Percentiles rank a stretch among this genome's conserved stretches.
phyloP scores from a whole-genome alignment of 495 filamentous ascomycete species.

The Recurvomyces mirabilis region DNA sequence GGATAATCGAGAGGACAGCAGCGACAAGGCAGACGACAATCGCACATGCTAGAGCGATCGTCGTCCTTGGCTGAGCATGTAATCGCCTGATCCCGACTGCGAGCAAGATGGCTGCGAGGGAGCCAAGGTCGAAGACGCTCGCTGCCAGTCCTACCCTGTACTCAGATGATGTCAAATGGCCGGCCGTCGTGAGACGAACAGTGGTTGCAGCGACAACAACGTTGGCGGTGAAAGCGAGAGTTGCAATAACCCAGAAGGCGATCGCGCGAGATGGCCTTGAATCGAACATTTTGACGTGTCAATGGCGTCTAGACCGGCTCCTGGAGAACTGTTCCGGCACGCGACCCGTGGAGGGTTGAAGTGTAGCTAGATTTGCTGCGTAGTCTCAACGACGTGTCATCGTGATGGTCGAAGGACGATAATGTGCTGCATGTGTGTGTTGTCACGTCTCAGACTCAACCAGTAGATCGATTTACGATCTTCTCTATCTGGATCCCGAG shows the following conservation, averaged over 20 bases:
- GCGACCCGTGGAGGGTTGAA: no score
- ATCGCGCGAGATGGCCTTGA: not conserved
- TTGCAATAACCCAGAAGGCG: conserved; percentile 4
- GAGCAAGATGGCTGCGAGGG: not conserved
- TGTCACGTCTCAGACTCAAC: not conserved
- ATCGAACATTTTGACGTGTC: conserved; percentile 3
- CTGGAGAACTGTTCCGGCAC: no score
- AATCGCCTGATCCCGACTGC: not conserved
- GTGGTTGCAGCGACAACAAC: not conserved
- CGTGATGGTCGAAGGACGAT: not conserved
- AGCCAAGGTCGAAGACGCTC: conserved; percentile 2
- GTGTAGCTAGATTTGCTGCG: no score
- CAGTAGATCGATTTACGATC: not conserved
- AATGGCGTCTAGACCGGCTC: not conserved
- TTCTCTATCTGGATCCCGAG: not conserved
- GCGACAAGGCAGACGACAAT: not conserved
- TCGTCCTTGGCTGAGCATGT: not conserved
- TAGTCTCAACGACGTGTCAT: not conserved
- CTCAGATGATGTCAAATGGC: not conserved
- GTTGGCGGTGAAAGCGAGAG: not conserved
- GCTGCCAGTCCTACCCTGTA: conserved; percentile 1
- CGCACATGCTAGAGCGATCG: not conserved
- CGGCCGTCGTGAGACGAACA: not conserved
- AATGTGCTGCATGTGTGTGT: conserved; percentile 1
- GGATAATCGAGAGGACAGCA: conserved; percentile 6